phyloP scores from a whole-genome alignment of 2,329 filamentous ascomycete genomes.

The Sordariomycetes sp. region DNA sequence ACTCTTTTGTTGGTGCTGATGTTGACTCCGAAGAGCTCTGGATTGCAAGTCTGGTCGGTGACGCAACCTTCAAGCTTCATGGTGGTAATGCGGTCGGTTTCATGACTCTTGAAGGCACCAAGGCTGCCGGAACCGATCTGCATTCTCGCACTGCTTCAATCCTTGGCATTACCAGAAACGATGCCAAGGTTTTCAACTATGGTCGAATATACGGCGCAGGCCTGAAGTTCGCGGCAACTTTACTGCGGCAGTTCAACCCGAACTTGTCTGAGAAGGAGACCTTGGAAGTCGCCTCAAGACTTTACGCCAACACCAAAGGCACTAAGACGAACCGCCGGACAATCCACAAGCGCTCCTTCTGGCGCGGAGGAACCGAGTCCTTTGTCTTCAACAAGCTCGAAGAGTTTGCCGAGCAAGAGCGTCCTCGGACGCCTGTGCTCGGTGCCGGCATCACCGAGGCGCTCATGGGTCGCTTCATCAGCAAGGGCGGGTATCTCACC shows the following conservation, averaged over 20 bases:
- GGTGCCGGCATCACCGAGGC: slow-evolving; percentile 96
- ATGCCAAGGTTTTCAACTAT: slow-evolving; percentile 98
- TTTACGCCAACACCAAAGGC: slow-evolving; percentile 88
- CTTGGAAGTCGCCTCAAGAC: slow-evolving; percentile 60
- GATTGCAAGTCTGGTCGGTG: slow-evolving; percentile 93
- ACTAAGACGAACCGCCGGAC: slow-evolving; percentile 68
- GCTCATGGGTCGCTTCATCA: slow-evolving; percentile 78
- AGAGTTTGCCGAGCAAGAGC: slow-evolving; percentile 92
- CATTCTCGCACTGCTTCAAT: slow-evolving; percentile 92
- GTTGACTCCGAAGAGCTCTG: slow-evolving; percentile 96
- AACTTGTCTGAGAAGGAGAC: slow-evolving; percentile 72
- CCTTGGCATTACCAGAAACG: slow-evolving; percentile 84
- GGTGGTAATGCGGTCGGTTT: slow-evolving; percentile 97
- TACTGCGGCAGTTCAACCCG: slow-evolving; percentile 91
- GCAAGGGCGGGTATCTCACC: slow-evolving; percentile 86
- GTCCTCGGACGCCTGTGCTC: slow-evolving; percentile 81
- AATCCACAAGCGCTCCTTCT: slow-evolving; percentile 70
- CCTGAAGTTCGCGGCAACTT: slow-evolving; percentile 80
- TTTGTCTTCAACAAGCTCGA: slow-evolving; percentile 98
- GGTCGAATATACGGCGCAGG: slow-evolving; percentile 98
- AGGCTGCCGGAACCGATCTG: slow-evolving; percentile 85
- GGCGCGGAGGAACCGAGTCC: slow-evolving; percentile 92
- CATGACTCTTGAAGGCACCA: slow-evolving; percentile 96
- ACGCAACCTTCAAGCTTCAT: slow-evolving; percentile 89
- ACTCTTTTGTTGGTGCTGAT: slow-evolving; percentile 91